These are phyloP conservation scores for Abrus precatorius DNA, from an alignment of 306 rosid genomes.

Conservation along the genomic window DNA sequence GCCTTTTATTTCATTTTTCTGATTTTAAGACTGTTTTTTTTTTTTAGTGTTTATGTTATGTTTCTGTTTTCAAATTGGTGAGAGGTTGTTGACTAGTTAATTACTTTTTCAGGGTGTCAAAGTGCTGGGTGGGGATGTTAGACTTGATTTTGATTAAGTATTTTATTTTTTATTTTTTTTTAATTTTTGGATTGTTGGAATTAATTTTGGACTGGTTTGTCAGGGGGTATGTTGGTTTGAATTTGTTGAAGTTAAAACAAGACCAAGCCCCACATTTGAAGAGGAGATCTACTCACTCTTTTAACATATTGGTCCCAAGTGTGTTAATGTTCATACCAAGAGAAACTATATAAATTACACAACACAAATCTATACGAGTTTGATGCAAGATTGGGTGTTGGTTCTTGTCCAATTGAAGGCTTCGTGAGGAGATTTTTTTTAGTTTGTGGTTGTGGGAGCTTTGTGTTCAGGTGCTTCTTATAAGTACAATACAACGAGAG, in stretches of 20 bases:
- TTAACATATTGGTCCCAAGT: conserved; percentile 83
- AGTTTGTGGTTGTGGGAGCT: conserved; percentile 72
- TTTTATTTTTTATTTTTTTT: conserved; percentile 26
- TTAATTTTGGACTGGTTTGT: conserved; percentile 91
- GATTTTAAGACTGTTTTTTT: too few species aligned
- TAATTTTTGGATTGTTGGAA: conserved; percentile 62
- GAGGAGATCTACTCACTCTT: conserved; percentile 78
- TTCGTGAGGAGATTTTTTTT: conserved; percentile 63
- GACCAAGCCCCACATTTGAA: conserved; percentile 94
- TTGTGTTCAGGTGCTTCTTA: conserved; percentile 79
- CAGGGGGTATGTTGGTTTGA: conserved; percentile 99
- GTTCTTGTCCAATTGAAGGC: conserved; percentile 71
- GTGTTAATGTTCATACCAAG: conserved; percentile 78
- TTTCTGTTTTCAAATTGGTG: conserved; percentile 40
- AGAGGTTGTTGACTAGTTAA: conserved; percentile 26
- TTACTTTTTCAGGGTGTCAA: conserved; percentile 41
- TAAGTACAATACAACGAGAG: conserved; percentile 63
- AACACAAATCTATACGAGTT: conserved; percentile 73
- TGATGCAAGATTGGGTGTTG: conserved; percentile 68
- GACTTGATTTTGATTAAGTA: conserved; percentile 28
- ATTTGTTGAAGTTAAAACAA: conserved; percentile 98
- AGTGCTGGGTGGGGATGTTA: conserved; percentile 49
- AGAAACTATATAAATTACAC: conserved; percentile 73
- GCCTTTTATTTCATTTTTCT: neutral
- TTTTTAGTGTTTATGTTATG: neutral